These are phyloP conservation scores for Trametes maxima DNA, from an alignment of 768 basidiomycete genomes.

Conservation along the genomic window DNA sequence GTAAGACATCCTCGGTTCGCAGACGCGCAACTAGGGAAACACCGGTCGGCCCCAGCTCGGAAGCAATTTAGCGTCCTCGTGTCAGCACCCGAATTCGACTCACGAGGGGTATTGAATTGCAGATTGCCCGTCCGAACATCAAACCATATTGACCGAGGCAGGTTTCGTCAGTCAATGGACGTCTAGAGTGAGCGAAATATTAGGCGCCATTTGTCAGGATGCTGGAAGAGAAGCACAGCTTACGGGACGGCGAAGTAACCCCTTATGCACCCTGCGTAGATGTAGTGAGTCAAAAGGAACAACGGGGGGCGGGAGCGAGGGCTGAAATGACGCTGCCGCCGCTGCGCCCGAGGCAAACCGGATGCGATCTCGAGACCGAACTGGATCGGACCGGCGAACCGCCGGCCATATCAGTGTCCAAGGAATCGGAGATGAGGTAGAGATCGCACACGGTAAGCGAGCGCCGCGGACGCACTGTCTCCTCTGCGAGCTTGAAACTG, in stretches of 20 bases:
- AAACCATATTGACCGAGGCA: neutral
- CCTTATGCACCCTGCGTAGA: too few species aligned
- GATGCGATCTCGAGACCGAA: neutral
- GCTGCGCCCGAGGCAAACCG: too few species aligned
- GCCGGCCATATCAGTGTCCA: neutral
- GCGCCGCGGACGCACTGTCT: constrained; percentile 5
- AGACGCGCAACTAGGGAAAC: neutral
- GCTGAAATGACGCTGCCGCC: too few species aligned
- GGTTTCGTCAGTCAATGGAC: neutral
- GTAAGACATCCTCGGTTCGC: neutral
- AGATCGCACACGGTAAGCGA: constrained; percentile 8
- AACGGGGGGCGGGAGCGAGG: neutral
- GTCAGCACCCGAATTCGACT: constrained; percentile 5
- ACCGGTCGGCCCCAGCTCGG: neutral
- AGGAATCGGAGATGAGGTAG: constrained; percentile 16
- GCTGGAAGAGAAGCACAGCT: too few species aligned
- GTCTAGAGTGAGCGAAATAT: too few species aligned
- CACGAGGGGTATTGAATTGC: neutral
- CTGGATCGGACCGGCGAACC: constrained; percentile 10
- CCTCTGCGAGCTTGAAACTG: constrained; percentile 22
- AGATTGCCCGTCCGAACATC: neutral
- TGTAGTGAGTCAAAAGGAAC: neutral
- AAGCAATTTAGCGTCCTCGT: neutral
- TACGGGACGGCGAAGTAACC: too few species aligned
- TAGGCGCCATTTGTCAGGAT: too few species aligned